Evolutionary conservation across 345 rosid genomes (phyloP).

Genomic region (Combretum micranthum): DNA sequence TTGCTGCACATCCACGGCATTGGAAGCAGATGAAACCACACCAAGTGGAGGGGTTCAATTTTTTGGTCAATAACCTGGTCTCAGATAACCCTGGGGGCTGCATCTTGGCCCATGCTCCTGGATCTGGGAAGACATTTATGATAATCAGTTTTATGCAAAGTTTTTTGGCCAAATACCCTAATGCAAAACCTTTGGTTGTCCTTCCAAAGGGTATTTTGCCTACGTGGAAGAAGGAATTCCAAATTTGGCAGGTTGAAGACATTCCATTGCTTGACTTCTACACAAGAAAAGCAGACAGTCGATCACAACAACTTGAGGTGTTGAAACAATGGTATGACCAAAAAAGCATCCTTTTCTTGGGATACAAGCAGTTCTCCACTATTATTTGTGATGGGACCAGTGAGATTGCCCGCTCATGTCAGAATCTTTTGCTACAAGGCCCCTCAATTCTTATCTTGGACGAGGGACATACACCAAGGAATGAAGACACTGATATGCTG

Average conservation of each 20-base stretch:
- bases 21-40: constrained; percentile 79
- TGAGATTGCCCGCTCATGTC: constrained; percentile 31
- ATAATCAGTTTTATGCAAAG: constrained; percentile 86
- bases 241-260: constrained; percentile 72
- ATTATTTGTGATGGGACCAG: constrained; percentile 57
- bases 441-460: constrained; percentile 82
- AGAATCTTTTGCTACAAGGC: constrained; percentile 51
- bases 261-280: constrained; percentile 65
- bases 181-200: constrained; percentile 71
- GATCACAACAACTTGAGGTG: constrained; percentile 58
- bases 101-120: constrained; percentile 95
- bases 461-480: constrained; percentile 89
- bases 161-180: constrained; percentile 73
- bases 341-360: constrained; percentile 75
- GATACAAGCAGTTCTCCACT: constrained; percentile 76
- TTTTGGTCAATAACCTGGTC: constrained; percentile 64
- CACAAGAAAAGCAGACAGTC: constrained; percentile 58
- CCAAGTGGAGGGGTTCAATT: constrained; percentile 77
- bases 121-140: constrained; percentile 94
- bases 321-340: constrained; percentile 61
- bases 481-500: constrained; percentile 58
- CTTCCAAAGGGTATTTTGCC: constrained; percentile 82
- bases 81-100: constrained; percentile 81
- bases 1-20: constrained; percentile 84
- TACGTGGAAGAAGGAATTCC: constrained; percentile 88